Percentiles rank a stretch among this genome's conserved stretches.
Evolutionary conservation across 2,329 filamentous ascomycete genomes (phyloP).

Genomic region (Diaporthe helianthi): DNA sequence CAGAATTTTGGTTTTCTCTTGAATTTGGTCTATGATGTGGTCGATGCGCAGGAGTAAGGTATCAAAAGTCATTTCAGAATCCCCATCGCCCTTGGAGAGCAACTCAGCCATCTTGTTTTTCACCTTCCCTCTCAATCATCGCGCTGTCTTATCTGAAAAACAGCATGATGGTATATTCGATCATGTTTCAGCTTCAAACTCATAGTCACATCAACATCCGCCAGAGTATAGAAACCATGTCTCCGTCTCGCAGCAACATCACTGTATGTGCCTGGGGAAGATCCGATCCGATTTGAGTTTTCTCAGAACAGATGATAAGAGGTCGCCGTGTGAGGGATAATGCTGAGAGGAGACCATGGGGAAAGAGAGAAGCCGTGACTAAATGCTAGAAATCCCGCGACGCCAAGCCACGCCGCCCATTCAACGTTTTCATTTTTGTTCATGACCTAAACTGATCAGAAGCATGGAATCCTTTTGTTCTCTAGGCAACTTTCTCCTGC

Average conservation of each 20-base stretch:
- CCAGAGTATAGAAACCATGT: slow-evolving; percentile 29
- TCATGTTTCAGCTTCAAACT: slow-evolving; percentile 17
- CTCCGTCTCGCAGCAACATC: slow-evolving; percentile 16
- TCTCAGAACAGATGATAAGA: slow-evolving; percentile 12
- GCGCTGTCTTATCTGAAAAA: background rate
- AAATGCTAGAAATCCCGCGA: slow-evolving; percentile 32
- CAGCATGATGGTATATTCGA: slow-evolving; percentile 16
- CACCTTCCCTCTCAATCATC: background rate
- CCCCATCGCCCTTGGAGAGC: slow-evolving; percentile 1
- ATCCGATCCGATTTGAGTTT: slow-evolving; percentile 7
- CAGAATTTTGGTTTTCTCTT: slow-evolving; percentile 25
- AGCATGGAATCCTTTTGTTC: slow-evolving; percentile 26
- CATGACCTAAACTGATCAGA: slow-evolving; percentile 29
- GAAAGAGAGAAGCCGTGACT: slow-evolving; percentile 18
- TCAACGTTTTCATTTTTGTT: slow-evolving; percentile 23
- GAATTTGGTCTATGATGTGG: slow-evolving; percentile 30
- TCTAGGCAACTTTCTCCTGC: slow-evolving; percentile 20
- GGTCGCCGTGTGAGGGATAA: slow-evolving; percentile 8
- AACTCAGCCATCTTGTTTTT: slow-evolving; percentile 15
- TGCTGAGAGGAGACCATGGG: slow-evolving; percentile 22
- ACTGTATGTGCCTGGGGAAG: slow-evolving; percentile 26
- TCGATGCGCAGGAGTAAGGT: slow-evolving; percentile 20
- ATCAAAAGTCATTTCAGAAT: slow-evolving; percentile 21
- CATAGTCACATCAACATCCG: slow-evolving; percentile 23
- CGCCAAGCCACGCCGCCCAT: slow-evolving; percentile 33